Base-by-base conservation (phyloP, 345 rosid genomes). In the Carallia pectinifolia region DNA sequence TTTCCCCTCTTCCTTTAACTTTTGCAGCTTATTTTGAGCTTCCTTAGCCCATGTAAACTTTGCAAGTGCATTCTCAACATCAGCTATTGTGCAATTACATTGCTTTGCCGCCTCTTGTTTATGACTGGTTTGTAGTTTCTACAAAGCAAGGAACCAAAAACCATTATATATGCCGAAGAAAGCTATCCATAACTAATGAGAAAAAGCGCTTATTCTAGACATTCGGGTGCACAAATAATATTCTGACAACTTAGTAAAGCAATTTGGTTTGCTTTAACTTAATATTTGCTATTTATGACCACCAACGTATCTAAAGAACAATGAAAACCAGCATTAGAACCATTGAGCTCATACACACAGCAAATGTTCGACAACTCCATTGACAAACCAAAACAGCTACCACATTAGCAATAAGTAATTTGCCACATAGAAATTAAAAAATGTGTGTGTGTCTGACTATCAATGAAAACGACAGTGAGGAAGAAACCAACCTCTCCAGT, bases 31-130 rank as follows among this genome's bases (percentile, higher is more conserved):
- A 78, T 75, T 86, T 47, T 94, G 85, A 5, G 91, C 97, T 79
- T 88, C 82, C 77, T 85, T 95, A 4, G 93, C 97, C 99, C 97
- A 92, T 2, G 88, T 85, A 74, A 88, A 92, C 78, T 89, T 92
- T 1, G 97, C 79, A 69, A 92, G 83, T 0, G 92, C 86, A 58
- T 81, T 87, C 83, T 95, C 97, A 30, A 95, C 92, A 18, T 95
- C 99, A 16, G 86, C 83, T 63, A 89, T 77, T 0, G 97, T 86
- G 73, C 99, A 90, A 17, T 88, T 84, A 64, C 92, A 95, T 9
- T 77, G 86, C 78, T 86, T 87, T 31, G 97, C 97, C 1, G 96
- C 95, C 71, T 83, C 95, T 83, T 87, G 88, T 78, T 94, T 95
- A 27, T 92, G 96, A 79, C 81, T 82, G 53, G 70, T 67, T 90